Evolutionary conservation across 345 rosid genomes (phyloP).

Genomic region (Pugionium dolabratum): DNA sequence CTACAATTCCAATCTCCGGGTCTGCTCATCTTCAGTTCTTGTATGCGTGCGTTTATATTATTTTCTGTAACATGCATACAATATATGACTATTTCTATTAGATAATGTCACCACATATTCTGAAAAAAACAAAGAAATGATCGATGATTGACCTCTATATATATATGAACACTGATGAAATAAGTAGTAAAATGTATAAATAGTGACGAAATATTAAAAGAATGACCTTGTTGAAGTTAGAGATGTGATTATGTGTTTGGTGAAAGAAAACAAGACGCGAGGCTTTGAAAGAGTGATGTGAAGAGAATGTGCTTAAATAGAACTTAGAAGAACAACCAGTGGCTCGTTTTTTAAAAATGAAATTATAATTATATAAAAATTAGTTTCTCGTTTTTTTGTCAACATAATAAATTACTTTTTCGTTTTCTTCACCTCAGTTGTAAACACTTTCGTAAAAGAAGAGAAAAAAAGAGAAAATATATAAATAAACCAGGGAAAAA

Average conservation of each 20-base stretch:
- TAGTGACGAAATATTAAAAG: constrained; percentile 24
- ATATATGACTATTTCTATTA: background rate
- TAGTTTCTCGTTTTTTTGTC: too few species aligned
- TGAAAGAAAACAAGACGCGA: constrained; percentile 28
- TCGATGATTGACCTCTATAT: too few species aligned
- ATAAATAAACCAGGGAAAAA: constrained; percentile 28
- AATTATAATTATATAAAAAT: constrained; percentile 18
- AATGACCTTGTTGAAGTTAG: constrained; percentile 41
- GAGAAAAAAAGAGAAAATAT: constrained; percentile 21
- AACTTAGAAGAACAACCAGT: constrained; percentile 48
- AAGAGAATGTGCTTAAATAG: constrained; percentile 48
- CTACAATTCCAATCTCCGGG: constrained; percentile 94
- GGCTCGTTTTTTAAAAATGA: constrained; percentile 25
- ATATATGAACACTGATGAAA: too few species aligned
- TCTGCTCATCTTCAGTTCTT: constrained; percentile 56
- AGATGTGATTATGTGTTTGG: constrained; percentile 13
- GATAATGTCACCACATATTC: background rate
- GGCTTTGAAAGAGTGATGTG: constrained; percentile 38
- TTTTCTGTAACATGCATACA: constrained; percentile 23
- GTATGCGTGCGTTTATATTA: constrained; percentile 16
- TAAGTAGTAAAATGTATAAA: too few species aligned
- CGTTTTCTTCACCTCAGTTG: constrained; percentile 53
- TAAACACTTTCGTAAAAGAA: constrained; percentile 52
- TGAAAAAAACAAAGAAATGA: too few species aligned
- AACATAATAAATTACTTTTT: constrained; percentile 37